Percentiles rank a stretch among this genome's conserved stretches.
Evolutionary conservation across 2,329 filamentous ascomycete species (phyloP).

Genomic region (Xylariaceae sp.): DNA sequence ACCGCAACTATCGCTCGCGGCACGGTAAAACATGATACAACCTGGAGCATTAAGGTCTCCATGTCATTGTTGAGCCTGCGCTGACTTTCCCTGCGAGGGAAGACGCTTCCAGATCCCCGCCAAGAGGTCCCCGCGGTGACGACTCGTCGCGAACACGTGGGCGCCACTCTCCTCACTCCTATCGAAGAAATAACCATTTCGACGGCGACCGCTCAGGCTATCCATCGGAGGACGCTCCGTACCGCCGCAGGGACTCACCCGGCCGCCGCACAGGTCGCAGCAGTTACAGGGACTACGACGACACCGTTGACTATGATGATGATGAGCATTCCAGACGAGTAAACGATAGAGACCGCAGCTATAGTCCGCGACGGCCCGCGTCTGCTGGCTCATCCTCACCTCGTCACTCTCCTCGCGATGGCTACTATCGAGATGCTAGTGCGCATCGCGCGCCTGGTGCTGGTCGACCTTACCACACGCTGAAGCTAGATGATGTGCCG

Average conservation of each 20-base stretch:
- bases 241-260: slow-evolving; percentile 22
- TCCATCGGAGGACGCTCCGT: slow-evolving; percentile 16
- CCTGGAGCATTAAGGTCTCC: slow-evolving; percentile 29
- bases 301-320: slow-evolving; percentile 12
- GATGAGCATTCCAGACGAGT: slow-evolving; percentile 22
- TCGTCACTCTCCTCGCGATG: slow-evolving; percentile 26
- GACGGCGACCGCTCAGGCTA: slow-evolving; percentile 22
- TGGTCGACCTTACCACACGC: slow-evolving; percentile 30
- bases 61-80: slow-evolving; percentile 28
- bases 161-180: slow-evolving; percentile 21
- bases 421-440: slow-evolving; percentile 24
- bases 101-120: slow-evolving; percentile 32
- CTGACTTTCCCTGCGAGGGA: slow-evolving; percentile 33
- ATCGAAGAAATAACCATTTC: slow-evolving; percentile 18
- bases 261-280: slow-evolving; percentile 15
- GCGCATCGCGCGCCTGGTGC: slow-evolving; percentile 25
- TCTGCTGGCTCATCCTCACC: slow-evolving; percentile 28
- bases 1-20: slow-evolving; percentile 32
- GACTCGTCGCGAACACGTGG: slow-evolving; percentile 25
- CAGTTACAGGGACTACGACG: slow-evolving; percentile 22
- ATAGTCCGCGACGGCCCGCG: slow-evolving; percentile 24
- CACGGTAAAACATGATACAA: slow-evolving; percentile 34
- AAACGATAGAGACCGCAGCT: slow-evolving; percentile 19
- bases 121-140: slow-evolving; percentile 27
- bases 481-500: slow-evolving; percentile 33